Conservation (phyloP, 164 flowering plant genomes). For the Echeveria elegans region DNA sequence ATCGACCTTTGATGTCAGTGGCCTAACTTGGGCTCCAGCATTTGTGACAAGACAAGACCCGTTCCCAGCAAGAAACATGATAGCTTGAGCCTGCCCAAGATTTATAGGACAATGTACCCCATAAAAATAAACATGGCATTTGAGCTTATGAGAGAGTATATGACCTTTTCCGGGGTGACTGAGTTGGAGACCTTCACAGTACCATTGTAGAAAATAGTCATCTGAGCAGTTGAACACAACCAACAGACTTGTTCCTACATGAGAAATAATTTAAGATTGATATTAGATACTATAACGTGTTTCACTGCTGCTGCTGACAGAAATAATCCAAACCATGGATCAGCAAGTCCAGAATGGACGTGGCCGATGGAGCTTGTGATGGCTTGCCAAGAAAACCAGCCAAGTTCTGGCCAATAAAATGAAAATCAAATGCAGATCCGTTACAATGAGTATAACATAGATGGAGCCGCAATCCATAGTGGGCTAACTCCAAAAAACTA, state of each 20-base stretch:
- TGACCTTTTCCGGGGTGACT: slow-evolving; percentile 80
- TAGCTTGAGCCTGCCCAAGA: slow-evolving; percentile 64
- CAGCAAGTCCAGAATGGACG: slow-evolving; percentile 21
- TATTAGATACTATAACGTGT: neutral
- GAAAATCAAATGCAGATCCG: neutral
- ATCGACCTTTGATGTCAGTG: slow-evolving; percentile 23
- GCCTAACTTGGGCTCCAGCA: slow-evolving; percentile 26
- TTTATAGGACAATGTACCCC: neutral
- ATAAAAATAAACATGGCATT: neutral
- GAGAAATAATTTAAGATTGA: neutral
- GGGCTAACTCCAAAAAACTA: neutral
- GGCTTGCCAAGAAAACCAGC: slow-evolving; percentile 9
- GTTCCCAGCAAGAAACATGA: slow-evolving; percentile 78
- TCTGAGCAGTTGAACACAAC: slow-evolving; percentile 40
- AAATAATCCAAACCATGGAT: slow-evolving; percentile 31
- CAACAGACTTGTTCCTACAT: slow-evolving; percentile 41
- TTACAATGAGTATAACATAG: too few relatives aligned
- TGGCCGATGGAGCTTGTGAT: slow-evolving; percentile 22
- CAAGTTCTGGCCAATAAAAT: slow-evolving; percentile 21
- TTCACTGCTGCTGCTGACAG: neutral
- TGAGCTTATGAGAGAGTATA: neutral
- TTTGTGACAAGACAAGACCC: slow-evolving; percentile 28
- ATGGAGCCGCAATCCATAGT: too few relatives aligned
- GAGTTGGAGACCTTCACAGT: slow-evolving; percentile 62
- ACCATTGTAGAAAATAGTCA: slow-evolving; percentile 83